Evolutionary conservation across 1,284 basidiomycete species (phyloP), one percentile per base, ranked within the genome.

Genomic region (Tilletia caries): DNA sequence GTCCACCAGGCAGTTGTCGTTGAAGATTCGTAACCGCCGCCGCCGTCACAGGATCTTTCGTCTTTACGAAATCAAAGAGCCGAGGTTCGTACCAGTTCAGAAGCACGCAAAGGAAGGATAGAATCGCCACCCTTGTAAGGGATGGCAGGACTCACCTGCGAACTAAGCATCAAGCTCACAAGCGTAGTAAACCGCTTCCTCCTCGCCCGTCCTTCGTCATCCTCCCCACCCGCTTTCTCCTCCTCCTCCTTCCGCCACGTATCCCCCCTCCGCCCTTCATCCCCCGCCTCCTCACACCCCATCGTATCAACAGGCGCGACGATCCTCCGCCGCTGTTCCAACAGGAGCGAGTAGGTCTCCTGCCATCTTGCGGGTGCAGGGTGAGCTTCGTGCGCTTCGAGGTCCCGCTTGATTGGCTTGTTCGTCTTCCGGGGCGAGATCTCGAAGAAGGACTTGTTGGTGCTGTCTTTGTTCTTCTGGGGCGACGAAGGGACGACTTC

Each of bases 101-200:
- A 44, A 8, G 41, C 41, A 18, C 41, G 41, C 41, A 44, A 10
- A 18, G 41, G 41, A 18, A 44, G 41, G 41, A 44, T n/a, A n/a
- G n/a, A n/a, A n/a, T n/a, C n/a, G n/a, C n/a, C n/a, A n/a, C n/a
- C n/a, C n/a, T n/a, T n/a, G n/a, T n/a, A n/a, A n/a, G n/a, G n/a
- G n/a, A 13, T 29, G n/a, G 5, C 25, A 15, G 5, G 13, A 18
- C 68, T 66, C 64, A 69, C 68, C 70, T 82, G 80, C 0, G 92
- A 92, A 13, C 92, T 94, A 3, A 98, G 88, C 92, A 98, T 97
- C 67, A 98, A 87, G 2, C 93, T 93, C 10, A 98, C 88, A 27
- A 98, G 89, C 2, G 91, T 92, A 3, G 92, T 88, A 69, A 94
- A 91, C 1, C 93, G 88, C 64, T 88, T 87, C 67, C 90, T 91